These are phyloP conservation scores for Fusarium piperis DNA, from an alignment of 2,329 filamentous ascomycete genomes.

Conservation along the genomic window DNA sequence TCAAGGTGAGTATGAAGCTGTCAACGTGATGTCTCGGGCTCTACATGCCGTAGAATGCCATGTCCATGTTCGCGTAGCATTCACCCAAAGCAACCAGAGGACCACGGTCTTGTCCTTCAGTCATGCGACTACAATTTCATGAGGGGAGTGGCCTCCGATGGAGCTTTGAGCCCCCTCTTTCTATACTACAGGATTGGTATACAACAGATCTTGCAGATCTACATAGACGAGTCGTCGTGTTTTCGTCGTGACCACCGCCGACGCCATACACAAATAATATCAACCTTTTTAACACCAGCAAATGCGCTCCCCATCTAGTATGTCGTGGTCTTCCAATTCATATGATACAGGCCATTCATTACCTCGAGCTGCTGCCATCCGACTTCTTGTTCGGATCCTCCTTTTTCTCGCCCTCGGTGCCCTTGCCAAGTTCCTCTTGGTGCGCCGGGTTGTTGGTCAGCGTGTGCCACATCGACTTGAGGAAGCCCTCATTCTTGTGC, in stretches of 20 bases:
- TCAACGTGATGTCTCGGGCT: slow-evolving; percentile 1
- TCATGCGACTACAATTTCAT: slow-evolving; percentile 34
- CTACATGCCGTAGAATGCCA: slow-evolving; percentile 8
- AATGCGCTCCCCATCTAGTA: slow-evolving; percentile 46
- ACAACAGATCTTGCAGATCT: slow-evolving; percentile 45
- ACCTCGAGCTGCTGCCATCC: slow-evolving; percentile 45
- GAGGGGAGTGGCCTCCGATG: slow-evolving; percentile 50
- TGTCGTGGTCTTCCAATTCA: slow-evolving; percentile 27
- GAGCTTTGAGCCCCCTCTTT: slow-evolving; percentile 42
- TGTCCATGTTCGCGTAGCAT: slow-evolving; percentile 17
- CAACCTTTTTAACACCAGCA: slow-evolving; percentile 51
- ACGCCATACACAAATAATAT: slow-evolving; percentile 46
- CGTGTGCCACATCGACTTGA: slow-evolving; percentile 94
- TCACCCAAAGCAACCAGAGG: background rate
- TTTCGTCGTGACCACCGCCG: slow-evolving; percentile 35
- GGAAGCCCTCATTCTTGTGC: slow-evolving; percentile 86
- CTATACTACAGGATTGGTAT: slow-evolving; percentile 47
- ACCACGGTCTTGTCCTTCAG: background rate
- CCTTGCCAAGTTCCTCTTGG: slow-evolving; percentile 45
- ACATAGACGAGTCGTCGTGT: slow-evolving; percentile 38
- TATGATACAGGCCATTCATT: slow-evolving; percentile 37
- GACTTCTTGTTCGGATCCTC: slow-evolving; percentile 38
- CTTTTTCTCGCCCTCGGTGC: slow-evolving; percentile 31
- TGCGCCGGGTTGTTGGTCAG: slow-evolving; percentile 79
- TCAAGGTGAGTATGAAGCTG: slow-evolving; percentile 30